phyloP scores from a whole-genome alignment of 768 basidiomycete species.

The Hydnum rufescens region DNA sequence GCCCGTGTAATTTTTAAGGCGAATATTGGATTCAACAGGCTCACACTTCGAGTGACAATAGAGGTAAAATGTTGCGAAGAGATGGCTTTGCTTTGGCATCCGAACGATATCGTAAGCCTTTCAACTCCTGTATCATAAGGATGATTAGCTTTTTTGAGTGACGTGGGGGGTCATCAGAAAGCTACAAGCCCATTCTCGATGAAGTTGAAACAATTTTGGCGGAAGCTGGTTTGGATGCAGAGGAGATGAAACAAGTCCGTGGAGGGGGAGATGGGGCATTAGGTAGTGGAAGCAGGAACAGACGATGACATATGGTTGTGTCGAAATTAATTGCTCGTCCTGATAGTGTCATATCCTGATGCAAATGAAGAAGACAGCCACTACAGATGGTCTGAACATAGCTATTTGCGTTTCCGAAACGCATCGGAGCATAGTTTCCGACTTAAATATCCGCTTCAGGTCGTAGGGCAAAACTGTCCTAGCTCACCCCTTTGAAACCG shows the following conservation, averaged over 20 bases:
- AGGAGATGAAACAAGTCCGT: constrained; percentile 48
- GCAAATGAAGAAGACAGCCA: no score
- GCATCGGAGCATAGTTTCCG: no score
- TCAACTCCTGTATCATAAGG: background rate
- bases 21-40: constrained; percentile 71
- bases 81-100: constrained; percentile 64
- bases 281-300: background rate
- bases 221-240: constrained; percentile 70
- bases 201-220: constrained; percentile 69
- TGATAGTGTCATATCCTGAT: no score
- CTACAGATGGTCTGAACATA: no score
- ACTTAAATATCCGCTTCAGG: no score
- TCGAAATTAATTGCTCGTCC: no score
- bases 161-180: no score
- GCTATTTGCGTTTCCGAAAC: no score
- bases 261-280: constrained; percentile 18
- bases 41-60: constrained; percentile 34
- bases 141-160: background rate
- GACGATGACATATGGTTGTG: constrained; percentile 1
- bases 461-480: no score
- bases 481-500: no score
- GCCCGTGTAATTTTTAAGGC: no score
- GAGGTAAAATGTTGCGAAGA: constrained; percentile 58
- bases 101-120: constrained; percentile 44
- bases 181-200: constrained; percentile 62